Conservation (phyloP, 2,329 filamentous ascomycete genomes). For the Botrytis deweyae region DNA sequence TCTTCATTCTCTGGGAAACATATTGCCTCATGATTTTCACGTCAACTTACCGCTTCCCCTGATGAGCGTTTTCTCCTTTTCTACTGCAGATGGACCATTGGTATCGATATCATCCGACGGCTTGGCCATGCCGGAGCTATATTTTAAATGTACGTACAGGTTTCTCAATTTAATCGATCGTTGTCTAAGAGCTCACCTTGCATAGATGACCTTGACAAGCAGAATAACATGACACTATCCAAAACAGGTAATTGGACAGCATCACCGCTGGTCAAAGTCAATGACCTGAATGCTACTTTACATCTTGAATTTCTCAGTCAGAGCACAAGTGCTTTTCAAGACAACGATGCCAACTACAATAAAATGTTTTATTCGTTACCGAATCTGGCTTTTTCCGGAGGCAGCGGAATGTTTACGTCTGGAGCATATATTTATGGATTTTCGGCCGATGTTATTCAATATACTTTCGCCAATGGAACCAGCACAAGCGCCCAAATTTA, state of each 20-base stretch:
- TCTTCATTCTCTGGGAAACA: slow-evolving; percentile 21
- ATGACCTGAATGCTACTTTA: slow-evolving; percentile 50
- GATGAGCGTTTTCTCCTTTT: slow-evolving; percentile 47
- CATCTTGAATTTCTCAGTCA: slow-evolving; percentile 48
- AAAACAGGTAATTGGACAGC: slow-evolving; percentile 30
- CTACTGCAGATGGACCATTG: slow-evolving; percentile 37
- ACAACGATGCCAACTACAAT: slow-evolving; percentile 43
- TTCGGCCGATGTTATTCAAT: slow-evolving; percentile 37
- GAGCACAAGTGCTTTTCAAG: slow-evolving; percentile 38
- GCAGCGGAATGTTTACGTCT: slow-evolving; percentile 26
- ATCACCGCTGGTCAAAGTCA: slow-evolving; percentile 53
- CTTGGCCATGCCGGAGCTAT: slow-evolving; percentile 53
- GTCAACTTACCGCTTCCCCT: slow-evolving; percentile 50
- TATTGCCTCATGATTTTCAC: slow-evolving; percentile 56
- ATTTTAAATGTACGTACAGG: slow-evolving; percentile 32
- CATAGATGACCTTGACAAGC: slow-evolving; percentile 22
- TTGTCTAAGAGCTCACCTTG: neutral
- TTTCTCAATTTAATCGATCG: neutral
- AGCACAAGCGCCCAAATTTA: slow-evolving; percentile 34
- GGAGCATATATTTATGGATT: slow-evolving; percentile 37
- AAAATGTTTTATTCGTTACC: slow-evolving; percentile 38
- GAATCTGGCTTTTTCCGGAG: slow-evolving; percentile 18
- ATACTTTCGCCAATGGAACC: slow-evolving; percentile 43
- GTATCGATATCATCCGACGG: slow-evolving; percentile 61
- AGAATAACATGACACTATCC: slow-evolving; percentile 4